Base-by-base conservation (phyloP, 352 stramenopile species). In the Thalassiosira delicatula region DNA sequence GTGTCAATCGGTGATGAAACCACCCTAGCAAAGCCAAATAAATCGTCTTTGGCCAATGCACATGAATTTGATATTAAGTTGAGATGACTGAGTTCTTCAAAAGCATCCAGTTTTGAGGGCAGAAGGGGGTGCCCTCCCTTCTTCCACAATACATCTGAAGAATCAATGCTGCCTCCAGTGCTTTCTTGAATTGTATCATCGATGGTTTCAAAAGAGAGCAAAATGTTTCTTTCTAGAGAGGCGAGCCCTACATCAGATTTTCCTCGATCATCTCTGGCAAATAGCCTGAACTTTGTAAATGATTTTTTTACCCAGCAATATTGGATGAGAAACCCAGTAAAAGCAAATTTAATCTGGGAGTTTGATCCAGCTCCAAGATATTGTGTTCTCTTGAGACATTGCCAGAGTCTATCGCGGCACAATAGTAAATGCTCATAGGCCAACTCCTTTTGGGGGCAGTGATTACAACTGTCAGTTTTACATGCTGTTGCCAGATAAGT, bases 71-170 rank as follows among this genome's bases (percentile, higher is more conserved):
- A 76, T 30, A 92, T 70, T 17, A 70, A 33, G 35, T 85, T 69
- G 1, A 92, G 44, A 57, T 72, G 66, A 23, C 70, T 74, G 12
- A 94, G 79, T n/a, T 80, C 71, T 56, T 90, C 63, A 72, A 92
- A 89, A 42, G 93, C 44, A 49, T 78, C 42, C 33, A 84, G 61
- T 74, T 88, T 83, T 30, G 83, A 82, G 78, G 92, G 83, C 37
- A 94, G 79, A 53, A 91, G 40, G 25, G 92, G 92, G 56, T 98
- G 95, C 0, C 95, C 95, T 62, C 95, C 95, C 62, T 92, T 94
- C 76, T 98, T 98, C 95, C 96, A 98, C 14, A 98, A 84, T 21
- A 94, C 91, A 71, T 97, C 91, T 68, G 95, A 83, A 49, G 78
- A 85, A 68, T 57, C 85, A 82, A 84, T 88, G 51, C 63, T 84